Evolutionary conservation across 257 asterid species (phyloP), one percentile per base, ranked within the genome.

Genomic region (Petunia axillaris): DNA sequence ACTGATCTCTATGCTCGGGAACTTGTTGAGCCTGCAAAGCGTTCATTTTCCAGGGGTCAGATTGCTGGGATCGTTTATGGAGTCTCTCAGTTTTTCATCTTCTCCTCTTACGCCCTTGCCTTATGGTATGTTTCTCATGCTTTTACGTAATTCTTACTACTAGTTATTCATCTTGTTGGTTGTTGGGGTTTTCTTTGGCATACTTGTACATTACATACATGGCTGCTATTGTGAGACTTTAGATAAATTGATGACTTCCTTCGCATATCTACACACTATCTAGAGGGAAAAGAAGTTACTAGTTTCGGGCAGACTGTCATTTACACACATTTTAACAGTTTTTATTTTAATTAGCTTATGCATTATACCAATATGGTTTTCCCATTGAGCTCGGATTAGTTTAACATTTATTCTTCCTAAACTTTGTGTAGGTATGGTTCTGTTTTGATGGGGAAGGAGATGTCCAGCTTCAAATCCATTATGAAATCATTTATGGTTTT

Each of bases 401-500:
- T 73, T 73, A 50, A 73, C 78, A 50, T 50, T 35, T 52, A 50
- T 73, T 73, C 2, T 50, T 73, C 14, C 78, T 50, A 50, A 73
- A 73, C 62, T 16, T 58, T 67, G 53, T 81, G 77, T 75, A 88
- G 93, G 98, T 94, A 95, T 78, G 99, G 99, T 54, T 92, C 99
- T 4, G 85, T 88, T 78, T 85, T 96, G 79, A 96, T 96, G 98
- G 97, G 88, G 80, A 87, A 88, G 88, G 98, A 87, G 90, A 93
- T 92, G 2, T 55, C 99, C 4, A 85, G 93, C 83, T 96, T 96
- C 62, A 93, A 91, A 81, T 90, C 98, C 6, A 93, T 96, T 38
- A 92, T 96, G 97, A 96, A 96, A 78, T 41, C 98, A 5, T 96
- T 96, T 76, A 92, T 96, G 98, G 97, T 96, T 39, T 65, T 96